These are phyloP conservation scores for Isoetes engelmannii DNA, from an alignment of 83 land plant genomes.

Conservation along the genomic window DNA sequence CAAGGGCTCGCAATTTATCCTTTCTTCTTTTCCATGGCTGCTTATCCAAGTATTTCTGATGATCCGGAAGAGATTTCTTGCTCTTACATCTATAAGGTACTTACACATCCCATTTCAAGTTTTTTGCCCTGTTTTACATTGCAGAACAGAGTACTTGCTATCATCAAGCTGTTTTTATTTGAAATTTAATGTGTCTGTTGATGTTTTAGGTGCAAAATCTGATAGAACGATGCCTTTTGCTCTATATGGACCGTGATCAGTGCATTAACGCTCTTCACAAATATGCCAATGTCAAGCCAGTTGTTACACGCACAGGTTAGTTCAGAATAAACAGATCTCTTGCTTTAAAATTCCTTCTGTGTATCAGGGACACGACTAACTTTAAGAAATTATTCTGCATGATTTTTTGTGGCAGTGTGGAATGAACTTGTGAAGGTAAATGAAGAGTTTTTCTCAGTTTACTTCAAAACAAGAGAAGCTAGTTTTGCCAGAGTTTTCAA, in stretches of 20 bases:
- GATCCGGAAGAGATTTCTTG: no score
- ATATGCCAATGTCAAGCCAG: slow-evolving; percentile 51
- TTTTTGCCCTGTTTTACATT: no score
- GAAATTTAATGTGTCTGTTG: no score
- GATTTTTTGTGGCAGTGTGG: slow-evolving; percentile 4
- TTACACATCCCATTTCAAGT: no score
- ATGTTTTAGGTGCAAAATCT: slow-evolving; percentile 48
- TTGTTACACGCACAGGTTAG: slow-evolving; percentile 48
- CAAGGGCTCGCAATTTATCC: no score
- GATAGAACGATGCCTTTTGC: slow-evolving; percentile 50
- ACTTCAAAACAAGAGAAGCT: neutral
- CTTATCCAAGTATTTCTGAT: no score
- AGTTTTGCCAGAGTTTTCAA: no score
- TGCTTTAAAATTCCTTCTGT: neutral
- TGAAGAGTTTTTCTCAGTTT: neutral
- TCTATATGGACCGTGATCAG: slow-evolving; percentile 48
- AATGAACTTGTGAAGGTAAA: slow-evolving; percentile 15
- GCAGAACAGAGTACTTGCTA: no score
- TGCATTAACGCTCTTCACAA: slow-evolving; percentile 50
- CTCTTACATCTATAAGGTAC: no score
- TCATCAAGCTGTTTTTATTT: no score
- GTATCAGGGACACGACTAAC: slow-evolving; percentile 21
- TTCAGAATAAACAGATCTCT: neutral
- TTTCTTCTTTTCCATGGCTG: no score
- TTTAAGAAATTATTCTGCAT: neutral